Conservation (phyloP, 2,329 filamentous ascomycete species). For the Biscogniauxia mediterranea region DNA sequence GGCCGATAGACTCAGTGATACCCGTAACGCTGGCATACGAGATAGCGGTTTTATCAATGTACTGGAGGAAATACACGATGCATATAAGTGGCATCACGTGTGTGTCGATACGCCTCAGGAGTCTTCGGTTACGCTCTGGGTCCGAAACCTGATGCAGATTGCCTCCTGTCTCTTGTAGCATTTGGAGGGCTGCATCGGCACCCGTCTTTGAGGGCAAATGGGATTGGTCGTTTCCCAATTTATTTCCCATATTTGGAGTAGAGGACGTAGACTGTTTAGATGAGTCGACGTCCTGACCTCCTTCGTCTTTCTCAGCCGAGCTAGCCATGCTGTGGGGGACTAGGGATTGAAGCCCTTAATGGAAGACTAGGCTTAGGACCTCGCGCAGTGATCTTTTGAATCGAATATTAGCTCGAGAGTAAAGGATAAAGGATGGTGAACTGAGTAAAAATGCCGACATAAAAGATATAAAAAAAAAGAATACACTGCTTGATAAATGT, state of each 20-base stretch:
- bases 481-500: neutral
- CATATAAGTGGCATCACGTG: constrained; percentile 23
- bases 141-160: constrained; percentile 12
- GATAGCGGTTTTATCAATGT: constrained; percentile 21
- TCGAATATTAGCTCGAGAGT: too few species aligned
- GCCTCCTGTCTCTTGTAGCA: constrained; percentile 20
- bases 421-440: neutral
- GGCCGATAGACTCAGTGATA: constrained; percentile 28
- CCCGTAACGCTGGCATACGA: constrained; percentile 24
- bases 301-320: neutral
- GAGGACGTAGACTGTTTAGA: neutral
- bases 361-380: neutral
- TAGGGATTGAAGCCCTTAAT: neutral
- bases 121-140: constrained; percentile 14
- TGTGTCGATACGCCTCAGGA: constrained; percentile 20
- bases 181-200: constrained; percentile 20
- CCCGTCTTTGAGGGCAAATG: constrained; percentile 4
- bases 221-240: neutral
- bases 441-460: neutral
- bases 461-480: neutral
- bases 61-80: constrained; percentile 24
- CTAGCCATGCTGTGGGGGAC: neutral
- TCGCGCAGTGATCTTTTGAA: neutral
- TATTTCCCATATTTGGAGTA: neutral
- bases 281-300: neutral